phyloP scores from a whole-genome alignment of 129 eudicot genomes.

The Cynara cardunculus region DNA sequence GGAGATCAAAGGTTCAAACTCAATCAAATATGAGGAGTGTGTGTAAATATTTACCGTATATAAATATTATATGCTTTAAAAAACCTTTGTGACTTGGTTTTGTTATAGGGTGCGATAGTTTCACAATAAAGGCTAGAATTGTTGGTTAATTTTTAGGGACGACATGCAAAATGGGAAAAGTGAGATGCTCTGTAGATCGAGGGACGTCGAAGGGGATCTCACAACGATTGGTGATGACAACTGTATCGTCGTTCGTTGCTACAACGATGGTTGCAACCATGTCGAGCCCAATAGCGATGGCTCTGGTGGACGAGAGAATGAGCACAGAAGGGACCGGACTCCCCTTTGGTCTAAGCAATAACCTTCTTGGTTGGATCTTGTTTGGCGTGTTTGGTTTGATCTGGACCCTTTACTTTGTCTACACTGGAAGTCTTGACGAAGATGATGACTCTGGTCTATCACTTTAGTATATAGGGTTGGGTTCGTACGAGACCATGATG shows the following conservation, averaged over 20 bases:
- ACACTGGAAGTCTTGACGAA: conserved; percentile 65
- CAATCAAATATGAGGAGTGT: neutral
- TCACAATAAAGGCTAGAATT: neutral
- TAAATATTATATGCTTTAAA: too few relatives aligned
- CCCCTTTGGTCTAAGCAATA: conserved; percentile 93
- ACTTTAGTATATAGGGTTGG: conserved; percentile 58
- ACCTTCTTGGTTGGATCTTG: conserved; percentile 88
- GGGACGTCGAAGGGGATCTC: conserved; percentile 17
- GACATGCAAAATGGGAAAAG: conserved; percentile 50
- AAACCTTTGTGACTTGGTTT: neutral
- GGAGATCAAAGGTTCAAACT: neutral
- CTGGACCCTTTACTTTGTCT: conserved; percentile 69
- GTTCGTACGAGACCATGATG: too few relatives aligned
- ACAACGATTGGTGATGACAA: conserved; percentile 41
- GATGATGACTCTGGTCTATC: conserved; percentile 95
- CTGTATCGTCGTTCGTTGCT: conserved; percentile 50
- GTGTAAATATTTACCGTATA: neutral
- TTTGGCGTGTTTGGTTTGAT: conserved; percentile 75
- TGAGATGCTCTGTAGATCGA: conserved; percentile 46
- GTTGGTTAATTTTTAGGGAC: conserved; percentile 32
- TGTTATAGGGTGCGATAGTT: too few relatives aligned
- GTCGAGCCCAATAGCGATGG: conserved; percentile 81
- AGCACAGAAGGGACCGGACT: conserved; percentile 97
- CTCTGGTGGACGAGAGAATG: conserved; percentile 96
- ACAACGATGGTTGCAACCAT: conserved; percentile 57